Evolutionary conservation across 2,329 filamentous ascomycete genomes (phyloP), one percentile per base, ranked within the genome.

Genomic region (Aspergillus costaricaensis): DNA sequence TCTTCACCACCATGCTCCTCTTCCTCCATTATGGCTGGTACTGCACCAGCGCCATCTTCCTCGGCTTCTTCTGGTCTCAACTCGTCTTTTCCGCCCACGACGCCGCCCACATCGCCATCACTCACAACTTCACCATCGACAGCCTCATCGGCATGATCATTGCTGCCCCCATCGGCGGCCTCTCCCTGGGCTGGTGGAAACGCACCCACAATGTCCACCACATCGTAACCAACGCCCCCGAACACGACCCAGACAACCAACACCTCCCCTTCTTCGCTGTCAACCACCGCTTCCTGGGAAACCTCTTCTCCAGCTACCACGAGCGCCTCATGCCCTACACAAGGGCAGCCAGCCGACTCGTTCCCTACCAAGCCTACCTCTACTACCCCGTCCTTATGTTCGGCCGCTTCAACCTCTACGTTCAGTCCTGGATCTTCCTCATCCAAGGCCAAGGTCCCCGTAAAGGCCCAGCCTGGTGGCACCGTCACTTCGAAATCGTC

Each of bases 111-210:
- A 96, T 96, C 89, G 94, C 91, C 67, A 96, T 98, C 68, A 98
- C 94, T 1, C 94, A 97, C 77, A 82, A 88, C 73, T 97, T 92
- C 72, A 86, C 89, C 51, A 77, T 86, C 36, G 95, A 98, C 75
- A 90, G 88, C 2, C 81, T 88, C 54, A 91, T 98, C 62, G 93
- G 92, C 54, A 96, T 97, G 72, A 79, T 95, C 66, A 89, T 97
- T 70, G 92, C 92, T 52, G 89, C 96, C 73, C 96, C 90, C 68
- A 80, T 94, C 27, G 94, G 94, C 38, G 94, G 95, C 0, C 79
- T 98, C 21, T 96, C 91, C 14, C 79, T 96, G 50, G 91, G 94
- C 51, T 98, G 94, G 94, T 98, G 94, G 94, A 98, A 98, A 78
- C 85, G 87, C 62, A 96, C 87, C 72, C 93, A 98, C 76, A 97